A percentile compares a stretch with the other conserved stretches of the same genome.
Evolutionary conservation across 768 basidiomycete species (phyloP).

Genomic region (Mycena venus): DNA sequence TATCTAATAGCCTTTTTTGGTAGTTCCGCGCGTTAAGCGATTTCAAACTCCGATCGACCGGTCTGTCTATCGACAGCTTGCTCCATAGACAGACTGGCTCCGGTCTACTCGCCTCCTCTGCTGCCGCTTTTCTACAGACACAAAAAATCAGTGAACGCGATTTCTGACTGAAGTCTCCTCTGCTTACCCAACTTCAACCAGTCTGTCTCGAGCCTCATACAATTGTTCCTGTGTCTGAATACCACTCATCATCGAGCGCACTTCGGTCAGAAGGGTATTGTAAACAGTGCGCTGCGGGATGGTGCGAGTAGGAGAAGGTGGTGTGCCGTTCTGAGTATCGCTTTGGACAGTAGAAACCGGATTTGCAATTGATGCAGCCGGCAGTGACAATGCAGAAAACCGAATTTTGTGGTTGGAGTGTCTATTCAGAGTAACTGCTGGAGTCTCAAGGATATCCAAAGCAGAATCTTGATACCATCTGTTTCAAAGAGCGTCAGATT

Average conservation of each 20-base stretch:
- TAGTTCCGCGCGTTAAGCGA: too few relatives aligned
- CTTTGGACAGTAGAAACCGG: neutral
- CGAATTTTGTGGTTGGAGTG: neutral
- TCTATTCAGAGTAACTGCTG: neutral
- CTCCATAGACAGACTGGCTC: too few relatives aligned
- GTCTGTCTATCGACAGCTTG: too few relatives aligned
- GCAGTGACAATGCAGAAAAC: neutral
- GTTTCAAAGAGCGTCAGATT: neutral
- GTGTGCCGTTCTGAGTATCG: neutral
- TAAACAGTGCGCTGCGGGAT: neutral
- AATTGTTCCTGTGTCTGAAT: conserved; percentile 1
- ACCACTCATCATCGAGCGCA: neutral
- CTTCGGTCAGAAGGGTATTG: neutral
- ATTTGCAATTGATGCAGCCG: neutral
- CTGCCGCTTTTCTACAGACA: too few relatives aligned
- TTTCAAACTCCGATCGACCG: too few relatives aligned
- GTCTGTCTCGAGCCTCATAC: neutral
- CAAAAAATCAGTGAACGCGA: too few relatives aligned
- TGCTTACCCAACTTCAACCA: neutral
- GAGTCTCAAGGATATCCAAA: neutral
- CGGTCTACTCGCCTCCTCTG: too few relatives aligned
- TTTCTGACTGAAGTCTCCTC: too few relatives aligned
- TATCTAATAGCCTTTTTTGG: too few relatives aligned
- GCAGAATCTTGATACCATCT: neutral
- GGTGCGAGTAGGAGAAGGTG: neutral